Conservation (phyloP, 2,329 filamentous ascomycete genomes). For the Penicillium sp. region DNA sequence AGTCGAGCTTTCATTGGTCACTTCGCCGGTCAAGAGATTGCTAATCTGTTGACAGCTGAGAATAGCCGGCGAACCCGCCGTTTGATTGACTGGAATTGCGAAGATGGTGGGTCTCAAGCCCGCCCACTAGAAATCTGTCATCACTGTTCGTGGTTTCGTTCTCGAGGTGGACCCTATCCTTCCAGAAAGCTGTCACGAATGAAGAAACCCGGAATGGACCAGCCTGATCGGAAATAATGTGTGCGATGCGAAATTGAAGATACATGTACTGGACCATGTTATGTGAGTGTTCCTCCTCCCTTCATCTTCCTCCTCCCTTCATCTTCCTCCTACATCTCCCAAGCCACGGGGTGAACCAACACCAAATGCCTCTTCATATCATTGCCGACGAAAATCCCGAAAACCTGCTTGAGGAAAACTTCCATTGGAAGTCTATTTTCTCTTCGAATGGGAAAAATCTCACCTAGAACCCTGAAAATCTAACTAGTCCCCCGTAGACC, state of each 20-base stretch:
- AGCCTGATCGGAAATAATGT: too few species aligned
- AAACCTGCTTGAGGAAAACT: neutral
- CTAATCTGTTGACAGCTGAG: neutral
- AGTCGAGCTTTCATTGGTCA: neutral
- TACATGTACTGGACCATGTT: too few species aligned
- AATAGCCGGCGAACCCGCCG: neutral
- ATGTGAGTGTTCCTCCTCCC: too few species aligned
- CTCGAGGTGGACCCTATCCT: too few species aligned
- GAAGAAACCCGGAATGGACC: neutral
- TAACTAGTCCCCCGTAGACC: neutral
- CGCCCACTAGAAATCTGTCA: neutral
- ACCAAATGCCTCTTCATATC: too few species aligned
- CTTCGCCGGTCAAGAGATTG: neutral
- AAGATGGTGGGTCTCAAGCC: neutral
- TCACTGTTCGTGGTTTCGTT: too few species aligned
- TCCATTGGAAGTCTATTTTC: constrained; percentile 1
- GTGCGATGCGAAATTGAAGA: too few species aligned
- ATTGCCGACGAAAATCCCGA: neutral
- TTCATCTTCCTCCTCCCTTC: too few species aligned
- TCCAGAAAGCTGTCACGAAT: too few species aligned
- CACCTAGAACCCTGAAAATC: neutral
- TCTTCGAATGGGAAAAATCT: constrained; percentile 5
- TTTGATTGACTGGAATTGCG: neutral
- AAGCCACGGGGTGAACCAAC: too few species aligned
- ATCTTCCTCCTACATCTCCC: too few species aligned